Base-by-base conservation (phyloP, 2,329 filamentous ascomycete genomes). In the Fusarium sp. region DNA sequence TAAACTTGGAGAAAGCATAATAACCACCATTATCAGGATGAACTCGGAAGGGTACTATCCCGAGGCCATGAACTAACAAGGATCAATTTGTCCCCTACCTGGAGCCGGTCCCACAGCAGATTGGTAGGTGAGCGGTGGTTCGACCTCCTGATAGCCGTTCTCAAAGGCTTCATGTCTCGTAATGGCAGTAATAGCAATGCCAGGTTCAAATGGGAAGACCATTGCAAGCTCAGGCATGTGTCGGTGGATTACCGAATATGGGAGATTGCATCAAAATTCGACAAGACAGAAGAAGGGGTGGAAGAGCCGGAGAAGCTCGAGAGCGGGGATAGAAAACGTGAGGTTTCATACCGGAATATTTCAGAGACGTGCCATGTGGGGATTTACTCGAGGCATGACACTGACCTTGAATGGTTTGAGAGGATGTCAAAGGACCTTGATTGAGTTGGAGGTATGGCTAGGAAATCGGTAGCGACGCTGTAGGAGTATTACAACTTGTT, bases 191-290 rank as follows among this genome's bases (percentile, higher is more conserved):
- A 8, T 10, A 23, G 11, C 8, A 2, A 2, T 1, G 18, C 3
- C 12, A 18, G 11, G 15, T 63, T 62, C n/a, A 12, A 46, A 5
- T 72, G 71, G 71, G 71, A 73, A 37, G 46, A 73, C 1, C 37
- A 66, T 12, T 74, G 12, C 7, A 66, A 53, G 7, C 51, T 71
- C 15, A 43, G 23, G 1, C 52, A 4, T 2, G 43, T 74, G 3
- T 46, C 15, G 9, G 15, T 63, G 3, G n/a, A 5, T n/a, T 6
- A 15, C 6, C 8, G 12, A 3, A 4, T 18, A 13, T 74, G 55
- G 62, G 55, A 71, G 9, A 3, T 73, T 13, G 69, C 61, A 3
- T 61, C 63, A 2, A 52, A 57, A 4, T 36, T 70, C 4, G 59
- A 48, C 9, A 66, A 62, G 10, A 7, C 16, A 0, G 30, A 60